Percentiles rank a stretch among this genome's conserved stretches.
These are phyloP conservation scores for Penicillium antarcticum DNA, from an alignment of 495 filamentous ascomycete species.

Conservation along the genomic window DNA sequence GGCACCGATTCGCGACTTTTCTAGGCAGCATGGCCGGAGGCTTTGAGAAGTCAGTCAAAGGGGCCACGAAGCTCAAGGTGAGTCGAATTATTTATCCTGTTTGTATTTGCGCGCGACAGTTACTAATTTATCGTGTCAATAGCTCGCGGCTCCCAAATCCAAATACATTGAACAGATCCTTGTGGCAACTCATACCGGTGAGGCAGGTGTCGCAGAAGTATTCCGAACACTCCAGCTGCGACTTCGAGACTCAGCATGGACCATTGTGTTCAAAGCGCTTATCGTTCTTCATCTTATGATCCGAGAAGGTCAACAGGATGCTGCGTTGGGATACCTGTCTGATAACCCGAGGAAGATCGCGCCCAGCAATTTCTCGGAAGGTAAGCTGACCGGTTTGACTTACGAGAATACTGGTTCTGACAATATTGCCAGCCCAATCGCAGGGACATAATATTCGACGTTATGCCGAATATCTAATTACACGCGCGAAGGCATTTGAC, in stretches of 20 bases:
- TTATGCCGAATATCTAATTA: slow-evolving; percentile 83
- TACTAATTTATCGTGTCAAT: slow-evolving; percentile 9
- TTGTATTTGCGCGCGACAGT: background rate
- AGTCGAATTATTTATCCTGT: slow-evolving; percentile 15
- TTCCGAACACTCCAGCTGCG: slow-evolving; percentile 87
- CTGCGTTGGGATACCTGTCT: slow-evolving; percentile 80
- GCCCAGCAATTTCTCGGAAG: slow-evolving; percentile 87
- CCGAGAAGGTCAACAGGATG: slow-evolving; percentile 86
- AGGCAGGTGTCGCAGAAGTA: slow-evolving; percentile 93
- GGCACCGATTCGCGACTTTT: slow-evolving; percentile 5
- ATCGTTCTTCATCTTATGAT: slow-evolving; percentile 98
- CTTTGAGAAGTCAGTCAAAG: slow-evolving; percentile 91
- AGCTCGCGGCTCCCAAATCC: slow-evolving; percentile 95
- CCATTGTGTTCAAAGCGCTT: slow-evolving; percentile 90
- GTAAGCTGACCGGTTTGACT: slow-evolving; percentile 47
- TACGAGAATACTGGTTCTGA: slow-evolving; percentile 11
- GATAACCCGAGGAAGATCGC: slow-evolving; percentile 81
- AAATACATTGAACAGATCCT: slow-evolving; percentile 99
- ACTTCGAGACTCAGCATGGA: slow-evolving; percentile 95
- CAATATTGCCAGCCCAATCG: slow-evolving; percentile 62
- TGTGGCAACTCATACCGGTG: slow-evolving; percentile 89
- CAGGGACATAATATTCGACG: slow-evolving; percentile 93
- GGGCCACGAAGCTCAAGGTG: slow-evolving; percentile 92
- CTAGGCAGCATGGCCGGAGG: slow-evolving; percentile 63
- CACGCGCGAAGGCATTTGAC: slow-evolving; percentile 76